phyloP scores from a whole-genome alignment of 495 filamentous ascomycete species.

The Podospora comata region DNA sequence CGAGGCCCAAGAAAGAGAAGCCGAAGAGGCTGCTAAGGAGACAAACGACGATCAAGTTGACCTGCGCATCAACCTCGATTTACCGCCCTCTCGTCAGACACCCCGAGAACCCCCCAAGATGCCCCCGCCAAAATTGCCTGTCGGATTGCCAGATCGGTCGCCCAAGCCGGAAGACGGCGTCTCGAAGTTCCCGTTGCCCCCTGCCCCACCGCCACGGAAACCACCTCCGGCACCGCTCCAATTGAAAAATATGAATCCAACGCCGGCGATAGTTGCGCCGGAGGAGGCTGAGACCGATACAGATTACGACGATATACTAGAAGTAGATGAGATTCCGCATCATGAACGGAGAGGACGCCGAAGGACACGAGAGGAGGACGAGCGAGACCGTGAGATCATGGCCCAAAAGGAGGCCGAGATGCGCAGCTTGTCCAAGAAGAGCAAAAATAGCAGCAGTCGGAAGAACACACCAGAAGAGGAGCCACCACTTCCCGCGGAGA shows the following conservation, averaged over 20 bases:
- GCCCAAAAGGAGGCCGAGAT: conserved; percentile 60
- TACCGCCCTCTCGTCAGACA: conserved; percentile 49
- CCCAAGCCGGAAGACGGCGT: conserved; percentile 45
- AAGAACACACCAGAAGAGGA: conserved; percentile 37
- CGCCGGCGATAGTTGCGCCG: conserved; percentile 44
- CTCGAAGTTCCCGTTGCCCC: conserved; percentile 44
- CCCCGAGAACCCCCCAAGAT: conserved; percentile 45
- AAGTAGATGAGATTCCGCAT: conserved; percentile 57
- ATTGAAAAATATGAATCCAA: conserved; percentile 52
- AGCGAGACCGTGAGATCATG: conserved; percentile 68
- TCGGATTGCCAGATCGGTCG: conserved; percentile 41
- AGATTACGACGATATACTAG: conserved; percentile 76
- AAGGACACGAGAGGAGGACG: conserved; percentile 85
- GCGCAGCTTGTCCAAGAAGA: conserved; percentile 64
- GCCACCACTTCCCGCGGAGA: conserved; percentile 15
- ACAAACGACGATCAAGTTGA: conserved; percentile 37
- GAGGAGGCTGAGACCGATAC: conserved; percentile 67
- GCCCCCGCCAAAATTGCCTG: conserved; percentile 43
- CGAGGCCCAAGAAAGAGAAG: conserved; percentile 46
- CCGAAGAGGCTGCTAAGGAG: conserved; percentile 41
- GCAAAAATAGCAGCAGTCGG: conserved; percentile 51
- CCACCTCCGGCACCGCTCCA: conserved; percentile 81
- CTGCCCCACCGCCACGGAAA: conserved; percentile 64
- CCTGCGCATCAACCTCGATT: conserved; percentile 42
- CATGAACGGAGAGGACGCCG: conserved; percentile 69